Percentiles rank a stretch among this genome's conserved stretches.
Evolutionary conservation across 176 grass and related monocot species (phyloP).

Genomic region (Rhynchospora pubera): DNA sequence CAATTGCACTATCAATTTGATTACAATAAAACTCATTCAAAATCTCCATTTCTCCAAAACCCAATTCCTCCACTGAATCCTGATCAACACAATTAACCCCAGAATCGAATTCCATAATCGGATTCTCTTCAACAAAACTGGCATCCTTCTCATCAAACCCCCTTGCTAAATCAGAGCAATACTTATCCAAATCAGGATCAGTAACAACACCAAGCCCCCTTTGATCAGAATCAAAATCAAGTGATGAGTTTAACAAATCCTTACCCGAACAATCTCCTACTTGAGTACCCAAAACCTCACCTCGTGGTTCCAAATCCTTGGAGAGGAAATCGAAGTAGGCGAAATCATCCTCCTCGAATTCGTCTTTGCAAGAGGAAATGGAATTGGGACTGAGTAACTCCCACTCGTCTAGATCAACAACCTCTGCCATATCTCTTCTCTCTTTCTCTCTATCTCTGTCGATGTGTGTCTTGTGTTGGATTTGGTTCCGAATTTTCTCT

Average conservation of each 20-base stretch:
- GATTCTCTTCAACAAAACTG: neutral
- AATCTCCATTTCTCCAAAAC: slow-evolving; percentile 24
- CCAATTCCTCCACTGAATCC: slow-evolving; percentile 12
- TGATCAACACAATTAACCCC: neutral
- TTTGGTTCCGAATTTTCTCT: neutral
- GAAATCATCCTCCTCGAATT: slow-evolving; percentile 15
- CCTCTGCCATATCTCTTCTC: neutral
- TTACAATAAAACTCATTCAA: slow-evolving; percentile 4
- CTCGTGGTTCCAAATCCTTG: neutral
- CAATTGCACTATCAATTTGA: neutral
- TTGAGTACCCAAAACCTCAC: slow-evolving; percentile 1
- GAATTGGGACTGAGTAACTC: slow-evolving; percentile 5
- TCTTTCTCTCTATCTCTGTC: neutral
- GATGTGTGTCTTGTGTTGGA: neutral
- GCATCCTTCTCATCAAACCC: slow-evolving; percentile 1
- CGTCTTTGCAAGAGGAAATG: neutral
- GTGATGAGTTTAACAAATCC: neutral
- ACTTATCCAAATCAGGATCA: no score
- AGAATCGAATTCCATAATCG: neutral
- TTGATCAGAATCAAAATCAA: neutral
- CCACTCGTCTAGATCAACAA: slow-evolving; percentile 16
- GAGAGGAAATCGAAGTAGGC: neutral
- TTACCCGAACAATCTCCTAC: neutral
- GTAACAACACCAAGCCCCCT: neutral
- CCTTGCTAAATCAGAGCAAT: neutral